Conservation (phyloP, 2,329 filamentous ascomycete genomes). For the Xenoacremonium recifei region DNA sequence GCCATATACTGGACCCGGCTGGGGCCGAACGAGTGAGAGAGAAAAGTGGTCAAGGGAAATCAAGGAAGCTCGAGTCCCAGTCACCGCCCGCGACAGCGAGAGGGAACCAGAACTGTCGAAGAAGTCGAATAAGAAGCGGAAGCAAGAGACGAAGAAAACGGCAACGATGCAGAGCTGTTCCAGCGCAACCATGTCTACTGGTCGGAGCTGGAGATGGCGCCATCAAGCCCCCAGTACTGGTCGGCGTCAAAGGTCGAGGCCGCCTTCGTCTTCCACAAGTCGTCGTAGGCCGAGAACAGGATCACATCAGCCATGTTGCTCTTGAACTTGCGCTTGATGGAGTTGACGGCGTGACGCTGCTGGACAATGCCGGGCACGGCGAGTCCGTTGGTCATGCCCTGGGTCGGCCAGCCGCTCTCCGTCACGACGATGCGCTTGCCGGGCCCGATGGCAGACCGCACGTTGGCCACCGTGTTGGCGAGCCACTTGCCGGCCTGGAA, state of each 20-base stretch:
- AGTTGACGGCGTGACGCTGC: conserved; percentile 63
- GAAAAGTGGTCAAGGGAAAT: too few species aligned
- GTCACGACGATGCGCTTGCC: conserved; percentile 69
- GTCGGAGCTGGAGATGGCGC: conserved; percentile 22
- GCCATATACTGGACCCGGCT: too few species aligned
- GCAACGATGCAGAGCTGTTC: not conserved
- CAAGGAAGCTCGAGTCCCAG: too few species aligned
- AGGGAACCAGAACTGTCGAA: not conserved
- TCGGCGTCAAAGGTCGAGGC: conserved; percentile 67
- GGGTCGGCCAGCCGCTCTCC: conserved; percentile 81
- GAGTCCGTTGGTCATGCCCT: conserved; percentile 61
- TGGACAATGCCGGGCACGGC: conserved; percentile 69
- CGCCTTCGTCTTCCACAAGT: conserved; percentile 71
- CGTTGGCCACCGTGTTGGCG: conserved; percentile 47
- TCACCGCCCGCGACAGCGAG: too few species aligned
- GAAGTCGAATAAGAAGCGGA: not conserved
- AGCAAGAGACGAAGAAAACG: not conserved
- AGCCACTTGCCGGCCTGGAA: conserved; percentile 67
- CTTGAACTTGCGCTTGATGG: conserved; percentile 60
- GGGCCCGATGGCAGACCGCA: conserved; percentile 41
- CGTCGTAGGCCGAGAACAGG: conserved; percentile 78
- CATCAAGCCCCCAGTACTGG: conserved; percentile 69
- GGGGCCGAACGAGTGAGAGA: too few species aligned
- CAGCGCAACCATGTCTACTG: conserved; percentile 9
- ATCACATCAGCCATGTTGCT: conserved; percentile 54